These are phyloP conservation scores for Fraxinus quadrangulata DNA, from an alignment of 257 asterid genomes.

Conservation along the genomic window DNA sequence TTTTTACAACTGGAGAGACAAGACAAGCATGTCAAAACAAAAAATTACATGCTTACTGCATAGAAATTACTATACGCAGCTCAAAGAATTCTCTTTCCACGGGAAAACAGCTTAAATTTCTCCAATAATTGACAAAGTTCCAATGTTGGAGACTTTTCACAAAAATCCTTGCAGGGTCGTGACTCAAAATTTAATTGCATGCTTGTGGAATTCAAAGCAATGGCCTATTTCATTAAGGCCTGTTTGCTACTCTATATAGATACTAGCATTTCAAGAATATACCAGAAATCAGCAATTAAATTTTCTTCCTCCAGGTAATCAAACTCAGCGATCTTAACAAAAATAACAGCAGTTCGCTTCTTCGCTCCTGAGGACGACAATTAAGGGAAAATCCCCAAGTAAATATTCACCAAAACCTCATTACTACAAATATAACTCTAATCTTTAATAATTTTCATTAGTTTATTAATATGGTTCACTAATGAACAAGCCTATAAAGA, in stretches of 20 bases:
- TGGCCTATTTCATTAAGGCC: conserved; percentile 48
- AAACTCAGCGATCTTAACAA: conserved; percentile 36
- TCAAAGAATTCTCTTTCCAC: conserved; percentile 13
- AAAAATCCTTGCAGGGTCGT: conserved; percentile 33
- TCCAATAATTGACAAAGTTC: conserved; percentile 29
- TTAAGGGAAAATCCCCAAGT: conserved; percentile 50
- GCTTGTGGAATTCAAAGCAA: conserved; percentile 42
- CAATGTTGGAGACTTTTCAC: conserved; percentile 21
- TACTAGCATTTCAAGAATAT: conserved; percentile 46
- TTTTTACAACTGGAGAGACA: conserved; percentile 32
- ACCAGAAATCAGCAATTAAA: conserved; percentile 59
- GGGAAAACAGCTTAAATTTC: conserved; percentile 28
- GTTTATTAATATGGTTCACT: not conserved
- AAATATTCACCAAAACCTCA: conserved; percentile 35
- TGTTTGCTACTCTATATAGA: conserved; percentile 51
- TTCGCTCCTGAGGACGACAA: conserved; percentile 72
- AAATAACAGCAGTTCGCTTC: conserved; percentile 45
- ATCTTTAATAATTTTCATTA: not conserved
- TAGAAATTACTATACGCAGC: conserved; percentile 22
- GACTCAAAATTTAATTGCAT: conserved; percentile 26
- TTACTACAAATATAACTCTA: not conserved
- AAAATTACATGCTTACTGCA: conserved; percentile 36
- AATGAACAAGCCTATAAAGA: not conserved
- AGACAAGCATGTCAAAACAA: conserved; percentile 22
- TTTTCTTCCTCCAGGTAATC: conserved; percentile 47